Evolutionary conservation across 106 monocot genomes (phyloP), one percentile per base, ranked within the genome.

Genomic region (Allium cepa): DNA sequence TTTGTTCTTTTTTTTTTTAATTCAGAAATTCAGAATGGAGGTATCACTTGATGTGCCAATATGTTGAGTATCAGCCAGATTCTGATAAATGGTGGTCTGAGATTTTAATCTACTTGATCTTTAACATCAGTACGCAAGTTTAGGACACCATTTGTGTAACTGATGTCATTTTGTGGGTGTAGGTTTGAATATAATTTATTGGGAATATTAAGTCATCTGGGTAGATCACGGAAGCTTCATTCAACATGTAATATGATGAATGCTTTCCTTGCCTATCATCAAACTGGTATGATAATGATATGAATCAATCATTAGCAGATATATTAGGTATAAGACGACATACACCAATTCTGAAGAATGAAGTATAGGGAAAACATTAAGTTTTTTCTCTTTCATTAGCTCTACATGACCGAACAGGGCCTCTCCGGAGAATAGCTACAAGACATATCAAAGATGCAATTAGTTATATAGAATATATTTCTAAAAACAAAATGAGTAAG

Each of bases 371-470:
- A 75, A 79, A 22, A 90, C 16, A 63, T 70, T 68, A 53, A 94
- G 79, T 61, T 70, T 85, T 50, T 78, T 87, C 60, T 81, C 83
- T 66, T 79, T 81, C 3, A 79, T 67, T 11, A 94, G 83, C 70
- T 90, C 77, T n/a, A 67, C 60, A 73, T 94, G 90, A 9, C 73
- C 76, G 75, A 94, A 94, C 9, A 87, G 67, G n/a, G 90, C 66
- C 64, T 90, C 80, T 45, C 94, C 90, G 50, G 80, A 75, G 77
- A 84, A 94, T 59, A 94, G 70, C 94, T 93, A 69, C 72, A 79
- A 60, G 76, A 53, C 11, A 5, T 77, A 69, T 63, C 26, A 0
- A 47, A 47, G 1, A 63, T 53, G 36, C 17, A 14, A 57, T 15
- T 11, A 22, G 10, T 17, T 9, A 36, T 36, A 36, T 36, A 1